phyloP scores from a whole-genome alignment of 1,284 basidiomycete genomes.

The Boletellus sp. region DNA sequence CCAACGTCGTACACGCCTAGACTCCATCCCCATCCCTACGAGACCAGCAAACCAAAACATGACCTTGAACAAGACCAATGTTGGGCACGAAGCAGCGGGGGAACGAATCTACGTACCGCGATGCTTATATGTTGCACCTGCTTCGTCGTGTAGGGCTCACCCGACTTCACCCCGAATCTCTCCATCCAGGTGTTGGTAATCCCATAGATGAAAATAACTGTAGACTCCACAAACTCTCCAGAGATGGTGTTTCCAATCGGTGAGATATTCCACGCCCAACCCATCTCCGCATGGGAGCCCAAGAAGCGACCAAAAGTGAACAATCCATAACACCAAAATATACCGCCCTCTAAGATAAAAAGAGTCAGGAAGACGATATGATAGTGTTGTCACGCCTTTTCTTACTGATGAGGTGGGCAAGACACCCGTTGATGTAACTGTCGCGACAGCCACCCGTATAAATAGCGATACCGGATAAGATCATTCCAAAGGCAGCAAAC shows the following conservation, averaged over 20 bases:
- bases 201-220: constrained; percentile 88
- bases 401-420: constrained; percentile 90
- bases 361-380: constrained; percentile 5
- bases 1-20: constrained; percentile 67
- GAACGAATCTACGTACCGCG: constrained; percentile 54
- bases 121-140: constrained; percentile 95
- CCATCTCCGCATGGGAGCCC: constrained; percentile 82
- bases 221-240: constrained; percentile 87
- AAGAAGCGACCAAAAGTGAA: constrained; percentile 89
- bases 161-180: constrained; percentile 78
- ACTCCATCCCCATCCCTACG: constrained; percentile 88
- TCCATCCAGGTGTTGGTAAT: constrained; percentile 97
- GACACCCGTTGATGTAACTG: constrained; percentile 75
- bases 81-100: not conserved
- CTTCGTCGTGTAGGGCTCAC: constrained; percentile 88
- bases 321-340: constrained; percentile 91
- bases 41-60: constrained; percentile 98
- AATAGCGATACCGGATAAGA: constrained; percentile 67
- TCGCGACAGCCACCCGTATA: constrained; percentile 83
- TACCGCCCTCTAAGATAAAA: constrained; percentile 64
- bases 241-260: constrained; percentile 52
- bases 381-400: not conserved
- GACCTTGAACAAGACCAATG: constrained; percentile 36
- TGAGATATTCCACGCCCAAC: constrained; percentile 93
- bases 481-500: constrained; percentile 63